Evolutionary conservation across 2,329 filamentous ascomycete species (phyloP).

Genomic region (Sporothrix protearum): DNA sequence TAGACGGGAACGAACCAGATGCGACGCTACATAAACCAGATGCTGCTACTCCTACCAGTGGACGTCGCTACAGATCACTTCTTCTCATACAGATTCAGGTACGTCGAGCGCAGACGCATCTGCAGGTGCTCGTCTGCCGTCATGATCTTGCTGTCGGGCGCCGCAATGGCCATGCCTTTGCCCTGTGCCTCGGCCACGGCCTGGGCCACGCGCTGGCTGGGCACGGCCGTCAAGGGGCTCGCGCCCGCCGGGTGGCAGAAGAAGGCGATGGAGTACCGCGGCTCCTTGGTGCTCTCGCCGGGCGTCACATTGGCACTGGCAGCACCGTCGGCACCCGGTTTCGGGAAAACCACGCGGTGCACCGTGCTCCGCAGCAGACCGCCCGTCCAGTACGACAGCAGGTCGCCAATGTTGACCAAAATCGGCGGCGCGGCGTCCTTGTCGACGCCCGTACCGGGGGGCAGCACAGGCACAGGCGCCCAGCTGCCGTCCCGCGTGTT

Average conservation of each 20-base stretch:
- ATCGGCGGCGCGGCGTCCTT: conserved; percentile 64
- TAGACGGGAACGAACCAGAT: not conserved
- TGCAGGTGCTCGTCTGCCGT: conserved; percentile 63
- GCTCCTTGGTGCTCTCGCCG: conserved; percentile 48
- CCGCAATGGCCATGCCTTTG: conserved; percentile 19
- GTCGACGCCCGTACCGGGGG: conserved; percentile 51
- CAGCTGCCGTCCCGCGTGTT: conserved; percentile 54
- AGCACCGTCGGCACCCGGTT: conserved; percentile 39
- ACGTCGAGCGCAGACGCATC: conserved; percentile 58
- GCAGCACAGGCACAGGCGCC: conserved; percentile 65
- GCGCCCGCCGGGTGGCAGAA: conserved; percentile 62
- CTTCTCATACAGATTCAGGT: conserved; percentile 51
- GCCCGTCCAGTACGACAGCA: conserved; percentile 83
- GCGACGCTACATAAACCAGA: not conserved
- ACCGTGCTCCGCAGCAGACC: conserved; percentile 83
- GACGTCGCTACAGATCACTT: not conserved
- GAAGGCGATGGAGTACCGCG: conserved; percentile 64
- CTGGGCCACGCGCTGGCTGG: conserved; percentile 54
- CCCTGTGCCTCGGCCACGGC: conserved; percentile 34
- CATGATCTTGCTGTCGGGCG: conserved; percentile 46
- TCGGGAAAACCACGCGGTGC: conserved; percentile 76
- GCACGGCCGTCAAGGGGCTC: conserved; percentile 54
- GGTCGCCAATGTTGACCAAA: conserved; percentile 70
- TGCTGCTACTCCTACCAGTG: not conserved
- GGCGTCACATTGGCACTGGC: conserved; percentile 29